Conservation (phyloP, 345 rosid genomes). For the Stellera chamaejasme region DNA sequence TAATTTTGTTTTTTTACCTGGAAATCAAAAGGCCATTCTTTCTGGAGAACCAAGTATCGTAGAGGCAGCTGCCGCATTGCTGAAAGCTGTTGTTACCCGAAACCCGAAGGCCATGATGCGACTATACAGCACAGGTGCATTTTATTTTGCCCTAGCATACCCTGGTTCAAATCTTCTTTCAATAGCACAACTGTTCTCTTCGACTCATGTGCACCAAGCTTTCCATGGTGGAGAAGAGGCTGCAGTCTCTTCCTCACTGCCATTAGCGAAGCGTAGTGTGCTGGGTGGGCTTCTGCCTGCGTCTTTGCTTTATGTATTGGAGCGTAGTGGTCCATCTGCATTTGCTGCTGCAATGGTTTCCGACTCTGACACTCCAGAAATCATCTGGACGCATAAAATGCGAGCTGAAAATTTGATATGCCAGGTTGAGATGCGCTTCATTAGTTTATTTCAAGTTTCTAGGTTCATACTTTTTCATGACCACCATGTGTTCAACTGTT, state of each 20-base stretch:
- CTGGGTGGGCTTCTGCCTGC: conserved; percentile 99
- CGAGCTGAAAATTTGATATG: conserved; percentile 95
- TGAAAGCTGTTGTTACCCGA: conserved; percentile 94
- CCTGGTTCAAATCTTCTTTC: conserved; percentile 95
- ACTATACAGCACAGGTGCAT: conserved; percentile 91
- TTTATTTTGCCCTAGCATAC: conserved; percentile 91
- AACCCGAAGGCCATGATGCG: conserved; percentile 98
- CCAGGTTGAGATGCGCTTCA: conserved; percentile 36
- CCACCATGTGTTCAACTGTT: conserved; percentile 10
- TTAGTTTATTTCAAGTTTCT: conserved; percentile 6
- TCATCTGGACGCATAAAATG: conserved; percentile 99
- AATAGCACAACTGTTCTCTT: conserved; percentile 85
- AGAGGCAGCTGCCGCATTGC: conserved; percentile 88
- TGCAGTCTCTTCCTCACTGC: conserved; percentile 91
- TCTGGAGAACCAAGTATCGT: conserved; percentile 97
- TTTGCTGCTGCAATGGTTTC: conserved; percentile 99
- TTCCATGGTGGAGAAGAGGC: conserved; percentile 99
- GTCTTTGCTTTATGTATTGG: conserved; percentile 89
- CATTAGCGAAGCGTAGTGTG: conserved; percentile 94
- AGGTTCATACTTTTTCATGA: background rate
- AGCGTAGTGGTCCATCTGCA: conserved; percentile 94
- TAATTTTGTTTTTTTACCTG: conserved; percentile 10
- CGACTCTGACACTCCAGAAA: conserved; percentile 99
- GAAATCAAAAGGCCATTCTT: conserved; percentile 60
- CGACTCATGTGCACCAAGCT: conserved; percentile 97